Percentiles rank a stretch among this genome's conserved stretches.
These are phyloP conservation scores for Berberis vulgaris DNA, from an alignment of 164 flowering plant genomes.

Conservation along the genomic window DNA sequence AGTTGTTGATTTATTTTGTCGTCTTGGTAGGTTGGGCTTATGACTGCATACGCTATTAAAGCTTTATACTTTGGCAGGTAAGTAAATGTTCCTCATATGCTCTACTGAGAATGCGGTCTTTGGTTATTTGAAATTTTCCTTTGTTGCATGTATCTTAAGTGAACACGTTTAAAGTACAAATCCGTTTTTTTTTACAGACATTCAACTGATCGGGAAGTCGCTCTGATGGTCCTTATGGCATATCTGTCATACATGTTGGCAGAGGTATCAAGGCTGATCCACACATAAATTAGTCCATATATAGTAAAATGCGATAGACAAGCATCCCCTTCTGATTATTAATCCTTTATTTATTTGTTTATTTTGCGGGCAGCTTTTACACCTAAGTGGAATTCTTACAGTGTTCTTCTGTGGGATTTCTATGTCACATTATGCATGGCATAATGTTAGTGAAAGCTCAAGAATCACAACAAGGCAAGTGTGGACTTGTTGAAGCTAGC, in stretches of 20 bases:
- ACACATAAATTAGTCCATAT: too few relatives aligned
- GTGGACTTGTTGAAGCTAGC: background rate
- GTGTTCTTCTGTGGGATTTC: conserved; percentile 61
- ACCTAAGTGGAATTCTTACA: conserved; percentile 56
- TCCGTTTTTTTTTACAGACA: conserved; percentile 41
- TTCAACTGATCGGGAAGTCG: conserved; percentile 64
- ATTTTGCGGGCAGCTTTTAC: conserved; percentile 30
- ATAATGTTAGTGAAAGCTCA: conserved; percentile 54
- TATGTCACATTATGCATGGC: conserved; percentile 76
- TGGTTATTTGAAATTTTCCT: background rate
- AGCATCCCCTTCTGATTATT: too few relatives aligned
- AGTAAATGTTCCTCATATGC: conserved; percentile 2
- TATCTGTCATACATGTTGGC: conserved; percentile 58
- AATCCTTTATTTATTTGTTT: background rate
- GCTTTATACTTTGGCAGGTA: conserved; percentile 69
- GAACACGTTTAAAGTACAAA: conserved; percentile 3
- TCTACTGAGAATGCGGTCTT: background rate
- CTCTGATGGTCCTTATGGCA: conserved; percentile 59
- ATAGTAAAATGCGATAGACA: too few relatives aligned
- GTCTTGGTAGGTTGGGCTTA: conserved; percentile 53
- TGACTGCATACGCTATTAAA: conserved; percentile 56
- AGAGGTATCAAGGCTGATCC: conserved; percentile 29
- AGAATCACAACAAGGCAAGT: conserved; percentile 51
- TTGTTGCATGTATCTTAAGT: background rate
- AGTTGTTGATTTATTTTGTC: background rate